A percentile compares a stretch with the other conserved stretches of the same genome.
Evolutionary conservation across 352 stramenopile genomes (phyloP).

Genomic region (Pythium biforme): DNA sequence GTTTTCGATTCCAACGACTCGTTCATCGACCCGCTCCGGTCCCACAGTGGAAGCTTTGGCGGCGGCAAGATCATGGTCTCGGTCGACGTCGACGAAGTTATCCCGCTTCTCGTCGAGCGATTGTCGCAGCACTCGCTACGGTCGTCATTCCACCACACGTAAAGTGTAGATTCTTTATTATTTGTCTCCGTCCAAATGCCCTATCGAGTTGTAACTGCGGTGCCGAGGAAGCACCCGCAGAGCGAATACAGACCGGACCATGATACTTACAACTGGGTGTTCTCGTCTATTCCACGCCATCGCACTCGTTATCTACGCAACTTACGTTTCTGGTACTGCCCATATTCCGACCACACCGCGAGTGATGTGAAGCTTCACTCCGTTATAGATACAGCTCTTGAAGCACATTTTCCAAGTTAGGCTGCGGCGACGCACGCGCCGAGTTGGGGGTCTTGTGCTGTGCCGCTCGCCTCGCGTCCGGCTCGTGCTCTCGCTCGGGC

Average conservation of each 20-base stretch:
- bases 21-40: constrained; percentile 2
- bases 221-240: constrained; percentile 14
- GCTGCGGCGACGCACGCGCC: neutral
- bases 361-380: neutral
- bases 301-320: neutral
- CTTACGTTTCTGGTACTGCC: neutral
- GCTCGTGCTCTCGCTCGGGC: constrained; percentile 22
- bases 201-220: neutral
- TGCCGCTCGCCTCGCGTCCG: neutral
- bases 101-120: constrained; percentile 32
- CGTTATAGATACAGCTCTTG: constrained; percentile 30
- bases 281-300: neutral
- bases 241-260: neutral
- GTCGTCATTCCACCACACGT: constrained; percentile 19
- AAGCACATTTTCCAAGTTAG: constrained; percentile 16
- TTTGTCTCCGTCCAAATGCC: constrained; percentile 1
- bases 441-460: neutral
- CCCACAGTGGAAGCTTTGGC: constrained; percentile 2
- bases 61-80: constrained; percentile 22
- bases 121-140: constrained; percentile 32
- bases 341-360: neutral
- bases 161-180: constrained; percentile 9
- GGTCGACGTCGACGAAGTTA: constrained; percentile 26
- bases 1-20: constrained; percentile 6
- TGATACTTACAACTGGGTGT: neutral